Evolutionary conservation across 2,329 filamentous ascomycete genomes (phyloP), one percentile per base, ranked within the genome.

Genomic region (Scedosporium aurantiacum): DNA sequence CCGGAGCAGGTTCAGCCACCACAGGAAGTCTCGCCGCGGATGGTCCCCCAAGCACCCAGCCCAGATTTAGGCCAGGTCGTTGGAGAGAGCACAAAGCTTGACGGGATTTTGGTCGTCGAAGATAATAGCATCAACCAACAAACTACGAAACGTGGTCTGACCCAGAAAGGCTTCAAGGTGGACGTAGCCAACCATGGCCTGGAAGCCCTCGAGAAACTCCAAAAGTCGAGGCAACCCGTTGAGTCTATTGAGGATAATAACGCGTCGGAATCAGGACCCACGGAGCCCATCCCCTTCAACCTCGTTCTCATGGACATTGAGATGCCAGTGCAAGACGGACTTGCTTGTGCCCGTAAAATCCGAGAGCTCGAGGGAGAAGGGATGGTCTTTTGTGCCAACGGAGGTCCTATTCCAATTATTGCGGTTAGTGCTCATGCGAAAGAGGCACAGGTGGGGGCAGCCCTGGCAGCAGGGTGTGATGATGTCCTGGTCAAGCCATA

Each of bases 301-400:
- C 76, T 89, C 4, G 82, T 90, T 18, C 75, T 90, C 21, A 90
- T 90, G 87, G 88, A 90, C 67, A 84, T 89, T 66, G 86, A 90
- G 68, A 90, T 90, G 87, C 87, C 87, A 1, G 74, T 89, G 16
- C 87, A 88, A 77, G 86, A 90, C 66, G 88, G 88, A 0, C 74
- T 88, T 62, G 83, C 84, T 1, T 88, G 86, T 68, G 86, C 85
- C 12, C 77, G 78, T 37, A 78, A 79, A 52, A 89, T 91, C 61
- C 79, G 88, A 16, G 78, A 83, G 63, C 71, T 88, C 61, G 84
- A 89, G 70, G 72, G 71, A 47, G 72, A 77, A 40, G 81, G 82
- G 7, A 76, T 76, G 63, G 74, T 87, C 3, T 70, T 75, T 50
- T 73, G 71, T 61, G 69, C 71, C 3, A 73, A 70, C 14, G 77